These are phyloP conservation scores for Candida chauliodis DNA, from an alignment of 805 yeast genomes.

Conservation along the genomic window DNA sequence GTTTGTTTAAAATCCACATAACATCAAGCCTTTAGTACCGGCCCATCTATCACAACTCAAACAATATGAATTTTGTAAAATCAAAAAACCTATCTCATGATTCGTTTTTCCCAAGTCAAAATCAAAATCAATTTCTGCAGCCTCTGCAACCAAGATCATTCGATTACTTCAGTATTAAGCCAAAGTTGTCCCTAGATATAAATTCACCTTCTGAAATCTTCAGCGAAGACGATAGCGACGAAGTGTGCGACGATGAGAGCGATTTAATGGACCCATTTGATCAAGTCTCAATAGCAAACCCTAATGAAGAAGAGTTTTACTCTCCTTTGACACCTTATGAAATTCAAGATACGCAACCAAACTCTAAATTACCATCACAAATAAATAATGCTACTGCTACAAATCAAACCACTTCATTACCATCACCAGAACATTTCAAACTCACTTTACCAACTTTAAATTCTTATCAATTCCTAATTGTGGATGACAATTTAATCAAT, in stretches of 20 bases:
- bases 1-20: too few relatives aligned
- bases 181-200: slow-evolving; percentile 7
- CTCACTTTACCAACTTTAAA: slow-evolving; percentile 14
- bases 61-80: slow-evolving; percentile 2
- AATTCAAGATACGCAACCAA: not conserved
- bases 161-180: slow-evolving; percentile 10
- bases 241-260: not conserved
- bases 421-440: not conserved
- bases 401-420: not conserved
- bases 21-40: too few relatives aligned
- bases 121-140: not conserved
- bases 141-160: slow-evolving; percentile 2
- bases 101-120: slow-evolving; percentile 5
- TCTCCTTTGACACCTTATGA: slow-evolving; percentile 5
- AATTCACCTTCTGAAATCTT: slow-evolving; percentile 1
- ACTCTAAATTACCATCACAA: not conserved
- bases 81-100: slow-evolving; percentile 4
- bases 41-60: too few relatives aligned
- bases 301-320: slow-evolving; percentile 1
- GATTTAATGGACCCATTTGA: slow-evolving; percentile 5
- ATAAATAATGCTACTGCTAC: not conserved
- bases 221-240: slow-evolving; percentile 5
- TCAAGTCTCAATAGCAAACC: slow-evolving; percentile 2
- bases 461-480: slow-evolving; percentile 23
- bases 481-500: slow-evolving; percentile 42